Evolutionary conservation across 805 yeast species (phyloP), one percentile per base, ranked within the genome.

Genomic region (Diddensiella santjacobensis): DNA sequence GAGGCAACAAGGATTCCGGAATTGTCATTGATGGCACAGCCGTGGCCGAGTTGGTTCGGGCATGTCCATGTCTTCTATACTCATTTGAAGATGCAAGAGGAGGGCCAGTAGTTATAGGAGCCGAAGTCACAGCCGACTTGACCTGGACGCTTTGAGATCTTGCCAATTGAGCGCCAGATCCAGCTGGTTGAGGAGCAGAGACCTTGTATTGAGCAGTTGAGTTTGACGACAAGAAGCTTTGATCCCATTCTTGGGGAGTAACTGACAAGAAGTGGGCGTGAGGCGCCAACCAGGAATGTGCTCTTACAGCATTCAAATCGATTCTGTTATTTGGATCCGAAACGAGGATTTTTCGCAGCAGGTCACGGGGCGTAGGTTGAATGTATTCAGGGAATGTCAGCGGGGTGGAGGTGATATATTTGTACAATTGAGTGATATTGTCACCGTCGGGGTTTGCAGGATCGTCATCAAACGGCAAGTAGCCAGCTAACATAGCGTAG

Each of bases 401-500:
- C 3, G 96, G 87, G 1, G 97, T 88, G 44, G 82, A 76, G 20
- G 96, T 88, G 55, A 93, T 93, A 69, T 93, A 93, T 62, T 84
- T 87, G 70, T 93, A 93, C 51, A 93, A 73, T 62, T 84, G 83
- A 19, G 90, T 87, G 62, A 93, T 91, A 67, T 93, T 95, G 48
- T 90, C 86, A 44, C 97, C 96, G 64, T 91, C 96, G 30, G 96
- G 98, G 62, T 93, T 93, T 47, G 85, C 84, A 18, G 96, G 93
- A 65, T 93, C 99, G 67, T 93, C 99, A 63, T 93, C 99, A 72
- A 88, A 93, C 0, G 99, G 99, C 52, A 93, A 74, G 66, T 93
- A 93, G 1, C 99, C 99, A 0, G 98, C 91, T 42, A 93, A 73
- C 96, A 93, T 93, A 8, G 98, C 97, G 63, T 89, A 93, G 38